phyloP scores from a whole-genome alignment of 441 rosid species.

The Populus trichocarpa region DNA sequence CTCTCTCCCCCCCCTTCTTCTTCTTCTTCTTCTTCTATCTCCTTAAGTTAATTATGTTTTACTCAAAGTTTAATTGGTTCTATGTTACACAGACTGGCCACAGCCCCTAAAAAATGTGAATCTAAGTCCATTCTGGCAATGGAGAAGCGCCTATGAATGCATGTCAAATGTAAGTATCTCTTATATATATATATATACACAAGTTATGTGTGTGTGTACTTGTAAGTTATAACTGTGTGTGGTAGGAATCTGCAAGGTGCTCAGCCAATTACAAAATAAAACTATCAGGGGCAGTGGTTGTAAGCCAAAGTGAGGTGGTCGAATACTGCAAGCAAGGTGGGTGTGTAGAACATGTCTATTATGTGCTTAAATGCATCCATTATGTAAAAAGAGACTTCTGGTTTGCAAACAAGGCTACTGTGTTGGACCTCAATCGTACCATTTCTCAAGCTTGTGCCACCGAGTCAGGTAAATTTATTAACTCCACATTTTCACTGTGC shows the following conservation, averaged over 20 bases:
- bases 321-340: slow-evolving; percentile 26
- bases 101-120: slow-evolving; percentile 21
- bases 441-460: slow-evolving; percentile 18
- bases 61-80: too few species aligned
- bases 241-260: background rate
- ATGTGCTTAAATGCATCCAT: slow-evolving; percentile 27
- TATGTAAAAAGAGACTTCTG: slow-evolving; percentile 30
- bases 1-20: background rate
- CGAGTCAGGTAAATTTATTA: slow-evolving; percentile 13
- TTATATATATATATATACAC: too few species aligned
- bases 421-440: slow-evolving; percentile 3
- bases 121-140: slow-evolving; percentile 32
- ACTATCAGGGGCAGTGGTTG: slow-evolving; percentile 23
- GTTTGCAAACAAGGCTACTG: slow-evolving; percentile 27
- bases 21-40: background rate
- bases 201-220: too few species aligned
- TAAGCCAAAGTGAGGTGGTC: slow-evolving; percentile 15
- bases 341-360: slow-evolving; percentile 16
- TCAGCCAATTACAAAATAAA: slow-evolving; percentile 1
- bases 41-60: too few species aligned
- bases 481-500: background rate
- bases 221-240: background rate
- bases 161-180: slow-evolving; percentile 20
- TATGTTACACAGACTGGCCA: background rate
- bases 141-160: slow-evolving; percentile 41